Conservation (phyloP, 2,329 filamentous ascomycete genomes). For the Botrytis aclada region DNA sequence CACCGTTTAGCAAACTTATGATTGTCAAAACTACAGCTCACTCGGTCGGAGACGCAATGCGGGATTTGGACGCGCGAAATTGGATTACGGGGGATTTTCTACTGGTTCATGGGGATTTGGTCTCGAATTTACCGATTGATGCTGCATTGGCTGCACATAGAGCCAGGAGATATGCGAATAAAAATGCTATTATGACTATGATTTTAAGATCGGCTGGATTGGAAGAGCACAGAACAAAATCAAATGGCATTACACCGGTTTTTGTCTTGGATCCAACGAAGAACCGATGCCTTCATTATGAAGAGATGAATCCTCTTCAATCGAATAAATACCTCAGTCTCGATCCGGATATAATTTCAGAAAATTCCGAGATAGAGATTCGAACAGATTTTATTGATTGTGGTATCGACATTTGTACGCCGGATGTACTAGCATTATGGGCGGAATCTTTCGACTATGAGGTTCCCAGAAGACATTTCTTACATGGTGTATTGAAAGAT, state of each 20-base stretch:
- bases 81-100: slow-evolving; percentile 89
- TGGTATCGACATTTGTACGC: slow-evolving; percentile 95
- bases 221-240: slow-evolving; percentile 70
- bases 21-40: slow-evolving; percentile 82
- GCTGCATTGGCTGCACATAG: slow-evolving; percentile 74
- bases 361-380: slow-evolving; percentile 72
- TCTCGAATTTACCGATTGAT: slow-evolving; percentile 86
- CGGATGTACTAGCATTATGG: slow-evolving; percentile 91
- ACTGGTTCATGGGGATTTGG: slow-evolving; percentile 85
- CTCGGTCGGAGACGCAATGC: slow-evolving; percentile 90
- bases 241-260: slow-evolving; percentile 70
- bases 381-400: slow-evolving; percentile 88
- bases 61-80: slow-evolving; percentile 83
- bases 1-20: slow-evolving; percentile 74
- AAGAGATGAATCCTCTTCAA: slow-evolving; percentile 75
- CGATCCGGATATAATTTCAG: slow-evolving; percentile 74
- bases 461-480: slow-evolving; percentile 79
- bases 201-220: slow-evolving; percentile 75
- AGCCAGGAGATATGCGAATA: slow-evolving; percentile 75
- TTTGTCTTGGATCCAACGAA: slow-evolving; percentile 83
- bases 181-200: slow-evolving; percentile 98
- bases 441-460: slow-evolving; percentile 98
- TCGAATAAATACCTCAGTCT: slow-evolving; percentile 65
- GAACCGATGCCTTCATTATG: slow-evolving; percentile 86
- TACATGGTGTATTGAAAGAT: slow-evolving; percentile 92